Percentiles rank a stretch among this genome's conserved stretches.
Evolutionary conservation across 306 rosid genomes (phyloP).

Genomic region (Rosa lucieae): DNA sequence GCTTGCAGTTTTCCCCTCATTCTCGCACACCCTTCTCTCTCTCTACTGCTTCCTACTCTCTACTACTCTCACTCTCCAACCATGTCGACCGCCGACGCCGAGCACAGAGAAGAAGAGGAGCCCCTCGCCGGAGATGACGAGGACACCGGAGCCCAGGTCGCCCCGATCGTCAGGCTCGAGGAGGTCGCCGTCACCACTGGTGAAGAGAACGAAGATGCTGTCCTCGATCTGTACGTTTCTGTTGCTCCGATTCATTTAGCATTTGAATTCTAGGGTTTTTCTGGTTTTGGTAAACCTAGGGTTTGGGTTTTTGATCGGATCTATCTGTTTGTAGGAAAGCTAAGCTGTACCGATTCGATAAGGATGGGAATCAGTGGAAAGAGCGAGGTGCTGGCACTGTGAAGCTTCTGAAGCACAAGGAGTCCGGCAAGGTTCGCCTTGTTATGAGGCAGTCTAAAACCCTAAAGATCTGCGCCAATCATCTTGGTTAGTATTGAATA

Average conservation of each 20-base stretch:
- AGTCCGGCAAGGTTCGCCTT: slow-evolving; percentile 68
- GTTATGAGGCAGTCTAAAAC: slow-evolving; percentile 90
- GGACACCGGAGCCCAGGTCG: slow-evolving; percentile 96
- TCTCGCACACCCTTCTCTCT: not conserved
- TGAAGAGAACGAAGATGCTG: slow-evolving; percentile 70
- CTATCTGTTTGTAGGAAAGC: slow-evolving; percentile 49
- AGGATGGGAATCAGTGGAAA: slow-evolving; percentile 87
- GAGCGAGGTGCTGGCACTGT: slow-evolving; percentile 91
- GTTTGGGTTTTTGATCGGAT: slow-evolving; percentile 2
- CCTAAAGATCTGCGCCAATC: slow-evolving; percentile 94
- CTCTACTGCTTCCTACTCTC: not conserved
- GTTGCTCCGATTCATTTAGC: not conserved
- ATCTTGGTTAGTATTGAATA: slow-evolving; percentile 46
- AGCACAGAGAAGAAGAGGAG: slow-evolving; percentile 82
- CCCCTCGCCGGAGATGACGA: slow-evolving; percentile 84
- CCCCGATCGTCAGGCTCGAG: slow-evolving; percentile 90
- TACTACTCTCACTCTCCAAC: not conserved
- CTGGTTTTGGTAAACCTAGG: slow-evolving; percentile 6
- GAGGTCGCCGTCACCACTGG: slow-evolving; percentile 56
- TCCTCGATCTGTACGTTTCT: slow-evolving; percentile 70
- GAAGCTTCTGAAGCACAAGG: slow-evolving; percentile 70
- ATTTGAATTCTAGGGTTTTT: slow-evolving; percentile 8
- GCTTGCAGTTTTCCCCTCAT: not conserved
- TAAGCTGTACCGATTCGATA: slow-evolving; percentile 92
- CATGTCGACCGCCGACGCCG: slow-evolving; percentile 78